Percentiles rank a stretch among this genome's conserved stretches.
Evolutionary conservation across 805 yeast genomes (phyloP).

Genomic region (Pichia manshurica): DNA sequence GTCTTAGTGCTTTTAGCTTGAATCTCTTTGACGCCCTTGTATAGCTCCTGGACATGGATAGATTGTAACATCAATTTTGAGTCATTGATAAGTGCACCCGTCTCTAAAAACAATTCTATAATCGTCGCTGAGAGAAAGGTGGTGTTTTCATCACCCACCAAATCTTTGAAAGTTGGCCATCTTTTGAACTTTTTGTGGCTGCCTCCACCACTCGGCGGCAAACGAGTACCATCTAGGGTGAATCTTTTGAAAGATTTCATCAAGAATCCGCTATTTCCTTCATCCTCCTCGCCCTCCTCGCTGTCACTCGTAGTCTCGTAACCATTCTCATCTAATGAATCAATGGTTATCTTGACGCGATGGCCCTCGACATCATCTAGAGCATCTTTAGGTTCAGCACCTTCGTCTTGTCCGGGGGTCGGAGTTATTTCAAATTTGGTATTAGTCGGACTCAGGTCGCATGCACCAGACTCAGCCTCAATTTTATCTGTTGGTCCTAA

Average conservation of each 20-base stretch:
- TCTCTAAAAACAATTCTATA: constrained; percentile 55
- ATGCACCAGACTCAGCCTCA: neutral
- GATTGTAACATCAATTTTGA: constrained; percentile 56
- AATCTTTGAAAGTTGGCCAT: constrained; percentile 51
- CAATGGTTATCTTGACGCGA: constrained; percentile 4
- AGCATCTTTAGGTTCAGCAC: neutral
- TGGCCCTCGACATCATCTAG: neutral
- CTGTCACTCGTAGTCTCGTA: constrained; percentile 11
- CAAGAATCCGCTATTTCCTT: neutral
- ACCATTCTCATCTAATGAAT: constrained; percentile 11
- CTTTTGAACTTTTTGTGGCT: constrained; percentile 10
- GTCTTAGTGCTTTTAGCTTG: no score
- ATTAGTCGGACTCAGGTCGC: constrained; percentile 1
- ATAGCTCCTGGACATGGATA: constrained; percentile 47
- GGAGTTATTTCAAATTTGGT: neutral
- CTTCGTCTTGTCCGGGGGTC: neutral
- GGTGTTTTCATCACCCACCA: constrained; percentile 42
- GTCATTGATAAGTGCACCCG: constrained; percentile 57
- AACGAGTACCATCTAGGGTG: neutral
- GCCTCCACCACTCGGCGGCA: neutral
- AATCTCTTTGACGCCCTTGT: neutral
- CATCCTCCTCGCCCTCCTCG: constrained; percentile 12
- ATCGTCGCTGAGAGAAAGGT: constrained; percentile 45
- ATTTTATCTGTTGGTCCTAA: constrained; percentile 4
- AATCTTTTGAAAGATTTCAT: constrained; percentile 6